A percentile compares a stretch with the other conserved stretches of the same genome.
Conservation (phyloP, 2,329 filamentous ascomycete species). For the Paecilomyces niveus region DNA sequence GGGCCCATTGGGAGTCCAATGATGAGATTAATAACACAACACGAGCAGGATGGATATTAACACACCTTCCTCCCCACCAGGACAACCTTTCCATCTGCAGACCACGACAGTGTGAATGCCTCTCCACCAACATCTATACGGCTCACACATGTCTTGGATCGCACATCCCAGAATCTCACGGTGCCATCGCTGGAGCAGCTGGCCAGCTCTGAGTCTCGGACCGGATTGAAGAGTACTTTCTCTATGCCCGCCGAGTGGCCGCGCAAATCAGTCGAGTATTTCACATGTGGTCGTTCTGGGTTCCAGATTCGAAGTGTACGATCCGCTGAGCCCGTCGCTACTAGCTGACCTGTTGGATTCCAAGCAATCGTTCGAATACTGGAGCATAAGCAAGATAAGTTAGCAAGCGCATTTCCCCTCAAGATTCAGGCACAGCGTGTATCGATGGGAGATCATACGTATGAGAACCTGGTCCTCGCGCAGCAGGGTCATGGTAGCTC, state of each 20-base stretch:
- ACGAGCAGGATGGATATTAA: neutral
- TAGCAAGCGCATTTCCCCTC: slow-evolving; percentile 10
- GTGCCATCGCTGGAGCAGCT: slow-evolving; percentile 45
- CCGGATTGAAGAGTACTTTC: slow-evolving; percentile 44
- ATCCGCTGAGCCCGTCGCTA: slow-evolving; percentile 84
- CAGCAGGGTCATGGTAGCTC: slow-evolving; percentile 58
- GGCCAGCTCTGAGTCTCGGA: slow-evolving; percentile 42
- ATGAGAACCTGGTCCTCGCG: slow-evolving; percentile 49
- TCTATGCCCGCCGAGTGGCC: slow-evolving; percentile 42
- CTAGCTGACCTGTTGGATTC: slow-evolving; percentile 76
- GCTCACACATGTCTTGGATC: slow-evolving; percentile 41
- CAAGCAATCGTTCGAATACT: slow-evolving; percentile 77
- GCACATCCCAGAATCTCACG: slow-evolving; percentile 45
- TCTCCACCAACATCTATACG: slow-evolving; percentile 44
- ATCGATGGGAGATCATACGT: slow-evolving; percentile 39
- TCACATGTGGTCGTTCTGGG: slow-evolving; percentile 39
- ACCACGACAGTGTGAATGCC: slow-evolving; percentile 43
- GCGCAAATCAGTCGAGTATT: slow-evolving; percentile 43
- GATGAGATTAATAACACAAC: neutral
- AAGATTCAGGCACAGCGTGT: neutral
- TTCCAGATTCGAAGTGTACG: slow-evolving; percentile 94
- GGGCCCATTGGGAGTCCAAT: neutral
- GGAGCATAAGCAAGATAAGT: slow-evolving; percentile 8
- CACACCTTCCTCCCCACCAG: slow-evolving; percentile 42
- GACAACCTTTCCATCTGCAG: slow-evolving; percentile 39